Evolutionary conservation across 2,329 filamentous ascomycete species (phyloP).

Genomic region (Ascochyta viciae-villosae): DNA sequence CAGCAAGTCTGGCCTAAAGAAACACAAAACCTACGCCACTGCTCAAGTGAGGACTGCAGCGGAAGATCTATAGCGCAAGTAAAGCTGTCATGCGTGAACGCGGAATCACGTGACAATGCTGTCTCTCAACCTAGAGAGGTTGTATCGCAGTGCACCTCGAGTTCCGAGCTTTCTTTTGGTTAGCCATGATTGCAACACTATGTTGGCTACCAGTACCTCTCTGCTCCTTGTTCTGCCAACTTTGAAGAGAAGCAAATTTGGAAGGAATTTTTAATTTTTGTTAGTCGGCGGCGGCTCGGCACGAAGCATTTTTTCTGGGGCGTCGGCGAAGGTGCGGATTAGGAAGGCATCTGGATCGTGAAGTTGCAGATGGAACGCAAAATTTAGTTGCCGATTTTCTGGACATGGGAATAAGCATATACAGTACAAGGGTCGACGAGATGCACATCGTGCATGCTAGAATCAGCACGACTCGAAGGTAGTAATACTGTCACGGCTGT

Average conservation of each 20-base stretch:
- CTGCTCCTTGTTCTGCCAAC: slow-evolving; percentile 4
- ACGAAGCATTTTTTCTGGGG: slow-evolving; percentile 16
- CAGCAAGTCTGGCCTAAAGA: neutral
- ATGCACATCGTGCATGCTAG: neutral
- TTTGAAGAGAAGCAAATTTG: slow-evolving; percentile 9
- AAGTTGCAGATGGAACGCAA: slow-evolving; percentile 9
- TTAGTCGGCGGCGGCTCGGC: slow-evolving; percentile 17
- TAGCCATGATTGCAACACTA: slow-evolving; percentile 14
- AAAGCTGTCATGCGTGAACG: slow-evolving; percentile 5
- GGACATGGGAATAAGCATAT: slow-evolving; percentile 14
- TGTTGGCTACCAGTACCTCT: slow-evolving; percentile 12
- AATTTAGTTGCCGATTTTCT: slow-evolving; percentile 8
- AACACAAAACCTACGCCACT: neutral
- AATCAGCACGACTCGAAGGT: neutral
- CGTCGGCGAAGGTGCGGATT: slow-evolving; percentile 12
- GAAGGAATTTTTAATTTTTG: slow-evolving; percentile 10
- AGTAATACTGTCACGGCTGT: neutral
- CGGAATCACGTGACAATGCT: slow-evolving; percentile 13
- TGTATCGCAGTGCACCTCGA: neutral
- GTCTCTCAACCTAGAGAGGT: neutral
- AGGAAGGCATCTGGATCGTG: slow-evolving; percentile 14
- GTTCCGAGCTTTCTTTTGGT: slow-evolving; percentile 9
- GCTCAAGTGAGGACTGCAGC: neutral
- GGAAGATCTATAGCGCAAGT: slow-evolving; percentile 2
- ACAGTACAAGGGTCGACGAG: neutral